A percentile compares a stretch with the other conserved stretches of the same genome.
Conservation (phyloP, 192 early-diverging fungal species). For the Coemansia sp. region DNA sequence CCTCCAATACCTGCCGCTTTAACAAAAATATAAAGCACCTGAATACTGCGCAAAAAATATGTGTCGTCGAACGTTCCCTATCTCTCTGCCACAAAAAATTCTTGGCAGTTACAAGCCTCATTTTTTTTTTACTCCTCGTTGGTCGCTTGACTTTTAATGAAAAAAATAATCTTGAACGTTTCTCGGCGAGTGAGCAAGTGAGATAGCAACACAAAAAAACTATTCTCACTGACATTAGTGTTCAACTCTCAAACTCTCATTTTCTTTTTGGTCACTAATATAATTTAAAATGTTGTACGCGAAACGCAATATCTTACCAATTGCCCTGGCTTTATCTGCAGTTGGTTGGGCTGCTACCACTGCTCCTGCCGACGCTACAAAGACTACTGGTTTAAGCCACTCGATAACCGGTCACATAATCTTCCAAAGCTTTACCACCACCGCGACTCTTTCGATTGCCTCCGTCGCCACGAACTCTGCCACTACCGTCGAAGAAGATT, state of each 20-base stretch:
- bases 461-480: neutral
- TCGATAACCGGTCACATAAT: conserved; percentile 41
- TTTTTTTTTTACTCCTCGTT: neutral
- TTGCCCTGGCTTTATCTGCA: neutral
- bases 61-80: neutral
- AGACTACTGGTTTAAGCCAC: neutral
- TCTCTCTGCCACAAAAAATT: neutral
- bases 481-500: neutral
- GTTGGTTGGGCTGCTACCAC: neutral
- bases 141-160: neutral
- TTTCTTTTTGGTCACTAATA: neutral
- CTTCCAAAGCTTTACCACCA: conserved; percentile 23
- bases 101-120: neutral
- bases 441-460: neutral
- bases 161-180: too few relatives aligned
- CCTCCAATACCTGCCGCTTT: neutral
- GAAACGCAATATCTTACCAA: neutral
- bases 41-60: neutral
- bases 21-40: neutral
- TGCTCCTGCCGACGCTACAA: neutral
- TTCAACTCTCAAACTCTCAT: neutral
- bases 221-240: neutral
- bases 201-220: too few relatives aligned
- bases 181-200: too few relatives aligned
- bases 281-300: neutral